These are phyloP conservation scores for Ceraceosorus bombacis DNA, from an alignment of 1,284 basidiomycete genomes.

Conservation along the genomic window DNA sequence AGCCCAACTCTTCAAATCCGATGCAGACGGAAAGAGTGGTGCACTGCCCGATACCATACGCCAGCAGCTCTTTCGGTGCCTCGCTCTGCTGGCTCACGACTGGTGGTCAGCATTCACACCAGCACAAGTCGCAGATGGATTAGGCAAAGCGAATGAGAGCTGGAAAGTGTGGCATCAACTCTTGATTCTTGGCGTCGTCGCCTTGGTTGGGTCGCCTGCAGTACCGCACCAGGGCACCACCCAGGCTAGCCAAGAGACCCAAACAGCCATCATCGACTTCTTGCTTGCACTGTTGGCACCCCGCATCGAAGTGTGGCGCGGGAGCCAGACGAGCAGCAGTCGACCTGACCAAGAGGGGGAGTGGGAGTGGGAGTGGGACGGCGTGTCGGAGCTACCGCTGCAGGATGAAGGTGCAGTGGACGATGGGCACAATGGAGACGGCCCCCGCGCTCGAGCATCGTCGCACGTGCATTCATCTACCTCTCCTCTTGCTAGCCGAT, in stretches of 20 bases:
- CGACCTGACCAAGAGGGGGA: constrained; percentile 2
- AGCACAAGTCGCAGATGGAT: neutral
- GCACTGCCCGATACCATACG: constrained; percentile 25
- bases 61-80: constrained; percentile 18
- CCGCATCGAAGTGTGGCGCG: constrained; percentile 7
- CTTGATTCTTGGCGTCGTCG: constrained; percentile 30
- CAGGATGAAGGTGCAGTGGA: constrained; percentile 21
- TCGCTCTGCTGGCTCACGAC: constrained; percentile 24
- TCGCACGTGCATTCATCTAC: neutral
- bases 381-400: constrained; percentile 33
- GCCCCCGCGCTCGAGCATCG: neutral
- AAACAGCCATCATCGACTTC: constrained; percentile 20
- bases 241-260: constrained; percentile 22
- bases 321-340: neutral
- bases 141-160: constrained; percentile 6
- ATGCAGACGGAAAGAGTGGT: constrained; percentile 16
- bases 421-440: neutral
- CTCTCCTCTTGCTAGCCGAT: neutral
- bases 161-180: constrained; percentile 42
- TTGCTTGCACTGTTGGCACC: constrained; percentile 24
- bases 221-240: neutral
- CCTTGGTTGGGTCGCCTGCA: constrained; percentile 10
- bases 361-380: constrained; percentile 45
- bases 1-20: constrained; percentile 30
- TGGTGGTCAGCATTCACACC: constrained; percentile 25